Base-by-base conservation (phyloP, 495 filamentous ascomycete species). In the Xylaria sp. region DNA sequence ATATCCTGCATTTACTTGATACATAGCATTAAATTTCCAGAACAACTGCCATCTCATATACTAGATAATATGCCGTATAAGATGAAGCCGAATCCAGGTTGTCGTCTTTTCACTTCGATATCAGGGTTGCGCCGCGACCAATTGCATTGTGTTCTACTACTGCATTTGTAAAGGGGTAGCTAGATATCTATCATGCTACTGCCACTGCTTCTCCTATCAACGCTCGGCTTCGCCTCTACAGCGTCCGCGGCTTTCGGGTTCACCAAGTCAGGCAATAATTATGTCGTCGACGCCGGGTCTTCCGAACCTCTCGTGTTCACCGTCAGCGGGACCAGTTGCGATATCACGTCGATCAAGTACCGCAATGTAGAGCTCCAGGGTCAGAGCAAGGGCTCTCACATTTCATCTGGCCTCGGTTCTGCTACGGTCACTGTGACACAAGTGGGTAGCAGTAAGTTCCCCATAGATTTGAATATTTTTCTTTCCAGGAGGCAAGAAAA, bases 291-390 rank as follows among this genome's bases (percentile, higher is more conserved):
- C 69, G 85, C 88, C 52, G 86, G 84, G 17, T 87, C 87, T 0
- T 68, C 81, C 11, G 88, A 89, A 66, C 52, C 86, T 0, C 75
- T 91, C 29, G 79, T 86, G 37, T 88, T 90, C 71, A 87, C 88
- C 1, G 88, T 91, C 48, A 85, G 80, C 69, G 82, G 84, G 44
- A 76, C 79, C 9, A 90, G 76, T 75, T 90, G 89, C 68, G 90
- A 92, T 76, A 89, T 91, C 72, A 88, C 84, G 17, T 90, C 88
- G 1, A 86, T 92, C 76, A 83, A 83, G 26, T 91, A 82, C 74
- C 87, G 86, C 57, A 85, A 85, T 55, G 82, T 82, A 24, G 87
- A 91, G 73, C 81, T 88, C 43, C 89, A 91, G 73, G 87, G 88
- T 70, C 71, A 76, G 26, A 78, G 80, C 44, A 81, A 81, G 8